phyloP scores from a whole-genome alignment of 2,329 filamentous ascomycete species.

The Fusarium xylarioides region DNA sequence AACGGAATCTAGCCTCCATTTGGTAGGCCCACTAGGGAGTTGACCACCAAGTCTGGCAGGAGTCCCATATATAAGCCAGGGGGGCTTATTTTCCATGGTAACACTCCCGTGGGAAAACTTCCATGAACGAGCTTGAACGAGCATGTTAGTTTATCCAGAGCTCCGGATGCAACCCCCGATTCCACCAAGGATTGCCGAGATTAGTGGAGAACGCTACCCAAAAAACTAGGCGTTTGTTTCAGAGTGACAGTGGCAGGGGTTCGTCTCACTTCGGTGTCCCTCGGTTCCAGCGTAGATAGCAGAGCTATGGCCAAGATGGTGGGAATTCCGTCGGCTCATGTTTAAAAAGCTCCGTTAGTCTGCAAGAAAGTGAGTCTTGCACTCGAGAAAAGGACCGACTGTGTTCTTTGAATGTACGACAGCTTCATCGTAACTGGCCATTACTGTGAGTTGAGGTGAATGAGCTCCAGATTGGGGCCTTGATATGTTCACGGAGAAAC shows the following conservation, averaged over 20 bases:
- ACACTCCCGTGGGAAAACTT: not conserved
- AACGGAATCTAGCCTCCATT: slow-evolving; percentile 13
- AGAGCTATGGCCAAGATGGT: not conserved
- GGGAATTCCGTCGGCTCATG: slow-evolving; percentile 5
- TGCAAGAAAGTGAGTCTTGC: not conserved
- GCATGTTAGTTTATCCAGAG: not conserved
- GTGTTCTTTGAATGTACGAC: not conserved
- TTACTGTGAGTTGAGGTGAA: not conserved
- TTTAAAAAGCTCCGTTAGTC: not conserved
- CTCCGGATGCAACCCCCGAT: not conserved
- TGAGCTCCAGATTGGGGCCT: not conserved
- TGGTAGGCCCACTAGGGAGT: not conserved
- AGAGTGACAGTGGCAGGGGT: not conserved
- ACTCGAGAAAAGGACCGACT: slow-evolving; percentile 14
- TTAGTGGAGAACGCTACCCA: not conserved
- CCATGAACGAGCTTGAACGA: not conserved
- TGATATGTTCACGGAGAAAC: not conserved
- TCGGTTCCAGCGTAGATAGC: not conserved
- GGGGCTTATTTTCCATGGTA: not conserved
- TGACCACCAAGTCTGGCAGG: not conserved
- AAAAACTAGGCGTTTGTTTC: not conserved
- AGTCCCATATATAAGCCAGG: not conserved
- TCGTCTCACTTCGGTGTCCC: not conserved
- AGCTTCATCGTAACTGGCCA: not conserved
- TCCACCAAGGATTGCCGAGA: not conserved